Conservation (phyloP, 2,329 filamentous ascomycete species). For the Neoascochyta sp. region DNA sequence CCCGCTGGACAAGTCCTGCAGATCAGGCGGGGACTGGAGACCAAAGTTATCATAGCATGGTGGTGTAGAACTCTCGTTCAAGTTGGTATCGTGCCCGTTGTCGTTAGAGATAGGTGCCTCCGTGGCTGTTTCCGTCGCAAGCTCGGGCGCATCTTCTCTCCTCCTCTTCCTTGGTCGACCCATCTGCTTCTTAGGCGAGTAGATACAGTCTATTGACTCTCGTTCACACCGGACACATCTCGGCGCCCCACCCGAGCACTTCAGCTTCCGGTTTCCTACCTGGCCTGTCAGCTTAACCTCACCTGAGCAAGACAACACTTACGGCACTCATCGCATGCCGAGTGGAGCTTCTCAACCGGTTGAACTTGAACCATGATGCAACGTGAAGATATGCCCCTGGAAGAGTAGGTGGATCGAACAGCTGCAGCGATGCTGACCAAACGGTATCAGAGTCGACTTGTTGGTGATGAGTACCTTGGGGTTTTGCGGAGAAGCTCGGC, state of each 20-base stretch:
- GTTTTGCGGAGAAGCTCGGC: no score
- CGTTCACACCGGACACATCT: slow-evolving; percentile 42
- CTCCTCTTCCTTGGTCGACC: slow-evolving; percentile 49
- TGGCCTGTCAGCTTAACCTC: slow-evolving; percentile 4
- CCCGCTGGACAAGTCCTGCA: slow-evolving; percentile 5
- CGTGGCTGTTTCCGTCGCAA: no score
- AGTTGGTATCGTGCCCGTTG: slow-evolving; percentile 1
- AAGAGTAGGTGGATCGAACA: no score
- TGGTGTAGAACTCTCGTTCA: slow-evolving; percentile 4
- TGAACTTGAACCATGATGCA: slow-evolving; percentile 17
- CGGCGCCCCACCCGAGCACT: slow-evolving; percentile 46
- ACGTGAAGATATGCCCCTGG: no score
- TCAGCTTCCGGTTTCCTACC: slow-evolving; percentile 47
- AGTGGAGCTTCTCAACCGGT: slow-evolving; percentile 26
- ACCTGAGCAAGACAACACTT: slow-evolving; percentile 12
- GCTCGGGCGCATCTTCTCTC: slow-evolving; percentile 25
- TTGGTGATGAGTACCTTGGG: no score
- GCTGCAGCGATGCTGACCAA: no score
- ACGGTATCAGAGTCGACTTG: no score
- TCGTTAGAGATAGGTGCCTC: slow-evolving; percentile 2
- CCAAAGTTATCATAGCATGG: slow-evolving; percentile 10
- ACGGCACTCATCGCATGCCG: slow-evolving; percentile 39
- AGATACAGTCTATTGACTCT: slow-evolving; percentile 44
- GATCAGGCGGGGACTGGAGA: slow-evolving; percentile 11
- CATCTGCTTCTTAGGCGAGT: slow-evolving; percentile 50